Percentiles rank a stretch among this genome's conserved stretches.
Evolutionary conservation across 495 filamentous ascomycete species (phyloP).

Genomic region (Durotheca rogersii): DNA sequence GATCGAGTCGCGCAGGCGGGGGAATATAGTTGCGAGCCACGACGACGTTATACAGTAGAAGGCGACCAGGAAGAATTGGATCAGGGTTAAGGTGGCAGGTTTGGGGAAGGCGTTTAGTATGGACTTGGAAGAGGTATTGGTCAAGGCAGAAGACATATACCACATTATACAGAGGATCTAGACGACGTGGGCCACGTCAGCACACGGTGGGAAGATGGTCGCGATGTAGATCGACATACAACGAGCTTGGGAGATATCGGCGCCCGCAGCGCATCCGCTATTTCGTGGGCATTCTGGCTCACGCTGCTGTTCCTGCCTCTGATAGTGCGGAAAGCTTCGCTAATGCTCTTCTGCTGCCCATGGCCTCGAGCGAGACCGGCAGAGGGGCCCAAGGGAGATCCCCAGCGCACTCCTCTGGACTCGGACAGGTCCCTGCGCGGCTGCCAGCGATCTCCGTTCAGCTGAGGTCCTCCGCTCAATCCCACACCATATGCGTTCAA

Average conservation of each 20-base stretch:
- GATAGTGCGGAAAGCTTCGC: slow-evolving; percentile 80
- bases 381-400: slow-evolving; percentile 31
- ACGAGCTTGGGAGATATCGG: slow-evolving; percentile 85
- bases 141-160: slow-evolving; percentile 92
- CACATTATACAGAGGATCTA: slow-evolving; percentile 82
- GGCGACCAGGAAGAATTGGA: slow-evolving; percentile 94
- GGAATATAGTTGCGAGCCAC: slow-evolving; percentile 68
- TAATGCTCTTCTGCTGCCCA: slow-evolving; percentile 76
- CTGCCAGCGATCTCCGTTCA: slow-evolving; percentile 51
- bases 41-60: slow-evolving; percentile 81
- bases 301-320: slow-evolving; percentile 76
- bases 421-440: slow-evolving; percentile 51
- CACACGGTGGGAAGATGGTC: slow-evolving; percentile 7
- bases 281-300: slow-evolving; percentile 87
- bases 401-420: slow-evolving; percentile 50
- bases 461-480: slow-evolving; percentile 34
- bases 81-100: slow-evolving; percentile 87
- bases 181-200: slow-evolving; percentile 15
- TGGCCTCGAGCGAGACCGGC: slow-evolving; percentile 50
- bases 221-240: slow-evolving; percentile 55
- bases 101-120: slow-evolving; percentile 92
- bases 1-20: slow-evolving; percentile 62
- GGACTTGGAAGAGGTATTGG: slow-evolving; percentile 96
- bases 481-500: slow-evolving; percentile 39
- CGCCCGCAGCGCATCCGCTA: slow-evolving; percentile 86